Base-by-base conservation (phyloP, 306 rosid species). In the Amphicarpaea edgeworthii region DNA sequence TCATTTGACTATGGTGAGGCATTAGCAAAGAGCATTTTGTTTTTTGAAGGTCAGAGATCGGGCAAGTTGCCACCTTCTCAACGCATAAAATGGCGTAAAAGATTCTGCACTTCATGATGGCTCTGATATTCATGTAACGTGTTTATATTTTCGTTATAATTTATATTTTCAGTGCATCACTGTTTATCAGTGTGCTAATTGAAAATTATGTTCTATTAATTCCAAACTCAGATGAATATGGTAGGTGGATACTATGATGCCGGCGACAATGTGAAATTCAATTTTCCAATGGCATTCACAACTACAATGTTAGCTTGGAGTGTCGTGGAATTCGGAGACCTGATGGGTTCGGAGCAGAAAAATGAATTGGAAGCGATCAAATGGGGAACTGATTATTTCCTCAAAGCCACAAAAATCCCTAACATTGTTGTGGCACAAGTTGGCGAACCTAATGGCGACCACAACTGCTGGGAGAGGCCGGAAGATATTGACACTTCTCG, bases 211-310 rank as follows among this genome's bases (percentile, higher is more conserved):
- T 28, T 50, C 3, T 40, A 40, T 1, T 24, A 8, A 8, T 28
- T 17, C 10, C 1, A 16, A 43, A 50, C 0, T 2, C 67, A 86
- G 92, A 55, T 58, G 34, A 42, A 86, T 19, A 24, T 88, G 79
- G 85, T 68, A 1, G 90, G 90, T 0, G 90, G 93, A n/a, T 88
- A 86, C 75, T 78, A 88, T 50, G 87, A 88, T 12, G 88, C 86
- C 0, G 90, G 93, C 1, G 88, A 88, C 85, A 84, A 88, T n/a
- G 82, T 88, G 0, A 88, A 88, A 37, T 88, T 88, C 66, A 63
- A 85, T 68, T 88, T 86, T 11, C 90, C 90, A 0, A 83, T 84
- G 93, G 93, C 90, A 74, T 86, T 82, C 77, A 47, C 90, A 46
- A 73, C 71, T 0, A 86, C 88, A 0, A 42, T 84, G 81, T 30